A percentile compares a stretch with the other conserved stretches of the same genome.
Conservation (phyloP, 1,139 yeast species). For the Zygoascus hellenicus region DNA sequence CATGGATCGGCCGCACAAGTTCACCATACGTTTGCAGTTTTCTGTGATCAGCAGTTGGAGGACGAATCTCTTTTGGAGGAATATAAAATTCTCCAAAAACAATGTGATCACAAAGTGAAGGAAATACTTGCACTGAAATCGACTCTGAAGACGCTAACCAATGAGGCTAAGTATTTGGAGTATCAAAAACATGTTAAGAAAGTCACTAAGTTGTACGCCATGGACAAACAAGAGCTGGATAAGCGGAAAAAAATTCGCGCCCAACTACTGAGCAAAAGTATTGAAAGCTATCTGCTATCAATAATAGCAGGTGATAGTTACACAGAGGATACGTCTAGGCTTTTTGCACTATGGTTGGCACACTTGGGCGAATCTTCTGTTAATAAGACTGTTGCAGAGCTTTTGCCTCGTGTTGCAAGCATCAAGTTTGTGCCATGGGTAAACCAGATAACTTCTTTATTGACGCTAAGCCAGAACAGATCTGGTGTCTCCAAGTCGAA, state of each 20-base stretch:
- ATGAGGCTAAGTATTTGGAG: slow-evolving; percentile 12
- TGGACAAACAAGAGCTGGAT: slow-evolving; percentile 47
- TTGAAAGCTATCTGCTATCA: slow-evolving; percentile 55
- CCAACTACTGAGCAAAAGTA: slow-evolving; percentile 49
- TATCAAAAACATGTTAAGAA: slow-evolving; percentile 33
- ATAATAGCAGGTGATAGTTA: slow-evolving; percentile 43
- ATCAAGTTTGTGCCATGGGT: slow-evolving; percentile 71
- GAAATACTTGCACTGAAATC: slow-evolving; percentile 26
- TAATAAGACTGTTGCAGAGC: slow-evolving; percentile 23
- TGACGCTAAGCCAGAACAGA: slow-evolving; percentile 34
- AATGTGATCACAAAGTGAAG: slow-evolving; percentile 40
- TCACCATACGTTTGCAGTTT: slow-evolving; percentile 59
- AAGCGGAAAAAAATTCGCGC: slow-evolving; percentile 37
- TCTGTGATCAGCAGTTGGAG: slow-evolving; percentile 65
- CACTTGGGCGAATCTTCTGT: slow-evolving; percentile 42
- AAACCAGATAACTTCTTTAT: slow-evolving; percentile 73
- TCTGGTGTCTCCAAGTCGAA: not conserved
- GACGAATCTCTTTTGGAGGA: slow-evolving; percentile 43
- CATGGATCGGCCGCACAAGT: slow-evolving; percentile 38
- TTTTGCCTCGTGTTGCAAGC: slow-evolving; percentile 47
- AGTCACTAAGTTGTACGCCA: slow-evolving; percentile 41
- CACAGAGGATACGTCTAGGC: slow-evolving; percentile 62
- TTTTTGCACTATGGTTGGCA: slow-evolving; percentile 84
- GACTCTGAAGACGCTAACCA: slow-evolving; percentile 24
- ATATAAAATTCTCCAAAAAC: slow-evolving; percentile 39